Conservation (phyloP, 345 rosid genomes). For the Erucastrum elatum region DNA sequence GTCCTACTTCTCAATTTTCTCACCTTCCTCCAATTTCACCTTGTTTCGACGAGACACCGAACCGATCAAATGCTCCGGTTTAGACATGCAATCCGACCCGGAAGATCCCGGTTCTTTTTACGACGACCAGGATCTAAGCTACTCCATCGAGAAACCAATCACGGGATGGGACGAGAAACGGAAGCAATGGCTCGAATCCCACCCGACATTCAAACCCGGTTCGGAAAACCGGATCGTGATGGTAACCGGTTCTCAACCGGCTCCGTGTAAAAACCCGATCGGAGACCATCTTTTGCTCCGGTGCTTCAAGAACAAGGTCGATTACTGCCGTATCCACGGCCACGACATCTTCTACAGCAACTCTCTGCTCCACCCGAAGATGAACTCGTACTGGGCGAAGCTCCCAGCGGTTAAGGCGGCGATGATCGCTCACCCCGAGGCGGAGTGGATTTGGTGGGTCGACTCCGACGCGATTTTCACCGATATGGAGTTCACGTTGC, state of each 20-base stretch:
- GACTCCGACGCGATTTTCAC: conserved; percentile 92
- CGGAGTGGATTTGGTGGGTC: conserved; percentile 99
- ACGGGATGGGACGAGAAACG: conserved; percentile 81
- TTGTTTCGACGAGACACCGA: not conserved
- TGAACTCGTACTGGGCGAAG: conserved; percentile 83
- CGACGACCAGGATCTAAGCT: conserved; percentile 77
- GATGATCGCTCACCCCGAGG: conserved; percentile 97
- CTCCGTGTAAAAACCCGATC: conserved; percentile 73
- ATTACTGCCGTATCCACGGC: conserved; percentile 82
- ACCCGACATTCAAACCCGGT: conserved; percentile 68
- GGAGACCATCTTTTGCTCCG: conserved; percentile 83
- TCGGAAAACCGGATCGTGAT: conserved; percentile 57
- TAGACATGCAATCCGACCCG: conserved; percentile 52
- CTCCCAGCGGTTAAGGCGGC: conserved; percentile 71
- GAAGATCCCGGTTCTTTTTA: conserved; percentile 51
- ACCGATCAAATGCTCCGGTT: conserved; percentile 34
- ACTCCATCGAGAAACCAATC: conserved; percentile 56
- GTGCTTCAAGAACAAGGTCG: conserved; percentile 88
- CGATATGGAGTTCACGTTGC: conserved; percentile 86
- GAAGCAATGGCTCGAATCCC: conserved; percentile 62
- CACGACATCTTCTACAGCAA: conserved; percentile 84
- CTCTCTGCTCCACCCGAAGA: conserved; percentile 68
- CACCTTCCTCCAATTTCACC: conserved; percentile 31
- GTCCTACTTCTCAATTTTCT: conserved; percentile 54
- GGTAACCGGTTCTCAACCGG: conserved; percentile 83